phyloP scores from a whole-genome alignment of 345 rosid genomes.

The Litchi chinensis region DNA sequence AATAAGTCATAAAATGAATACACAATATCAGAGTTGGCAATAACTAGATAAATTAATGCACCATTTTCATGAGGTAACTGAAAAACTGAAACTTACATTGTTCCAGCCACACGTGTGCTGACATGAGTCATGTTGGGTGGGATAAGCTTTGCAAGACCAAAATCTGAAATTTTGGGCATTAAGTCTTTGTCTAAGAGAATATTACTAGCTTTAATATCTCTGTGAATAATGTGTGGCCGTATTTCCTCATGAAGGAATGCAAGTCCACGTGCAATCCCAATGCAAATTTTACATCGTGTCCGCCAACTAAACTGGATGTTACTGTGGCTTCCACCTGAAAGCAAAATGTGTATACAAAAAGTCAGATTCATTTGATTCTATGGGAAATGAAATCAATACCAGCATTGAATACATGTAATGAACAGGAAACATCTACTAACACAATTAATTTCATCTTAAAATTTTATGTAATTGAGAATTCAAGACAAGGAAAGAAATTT shows the following conservation, averaged over 20 bases:
- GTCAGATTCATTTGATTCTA: constrained; percentile 8
- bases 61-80: not conserved
- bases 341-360: constrained; percentile 12
- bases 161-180: constrained; percentile 88
- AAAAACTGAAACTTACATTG: constrained; percentile 63
- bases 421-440: not conserved
- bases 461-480: not conserved
- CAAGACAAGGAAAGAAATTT: not conserved
- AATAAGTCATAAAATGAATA: not conserved
- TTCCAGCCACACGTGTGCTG: constrained; percentile 99
- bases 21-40: not conserved
- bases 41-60: not conserved
- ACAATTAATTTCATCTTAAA: not conserved
- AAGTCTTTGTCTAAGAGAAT: constrained; percentile 81
- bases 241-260: constrained; percentile 90
- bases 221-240: constrained; percentile 73
- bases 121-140: constrained; percentile 86
- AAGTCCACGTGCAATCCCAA: constrained; percentile 84
- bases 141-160: constrained; percentile 93
- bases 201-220: constrained; percentile 99
- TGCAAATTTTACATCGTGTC: constrained; percentile 63
- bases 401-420: not conserved
- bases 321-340: constrained; percentile 57
- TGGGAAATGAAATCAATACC: constrained; percentile 3
- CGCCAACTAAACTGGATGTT: constrained; percentile 78